These are phyloP conservation scores for Solanum paucissectum DNA, from an alignment of 257 asterid species.

Conservation along the genomic window DNA sequence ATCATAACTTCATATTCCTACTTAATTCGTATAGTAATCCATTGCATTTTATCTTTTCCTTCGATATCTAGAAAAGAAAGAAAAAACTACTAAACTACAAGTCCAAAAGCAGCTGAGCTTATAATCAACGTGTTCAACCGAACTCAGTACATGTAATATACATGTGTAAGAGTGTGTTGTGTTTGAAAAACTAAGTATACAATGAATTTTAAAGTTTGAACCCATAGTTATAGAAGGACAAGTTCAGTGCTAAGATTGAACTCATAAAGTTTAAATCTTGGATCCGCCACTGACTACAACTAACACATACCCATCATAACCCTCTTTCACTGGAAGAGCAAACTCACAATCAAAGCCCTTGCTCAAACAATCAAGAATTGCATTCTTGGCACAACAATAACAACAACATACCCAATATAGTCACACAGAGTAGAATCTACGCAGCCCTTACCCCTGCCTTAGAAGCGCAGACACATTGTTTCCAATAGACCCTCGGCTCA, in stretches of 20 bases:
- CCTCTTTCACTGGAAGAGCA: not conserved
- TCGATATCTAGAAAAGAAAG: not conserved
- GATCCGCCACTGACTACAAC: not conserved
- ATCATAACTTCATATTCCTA: not conserved
- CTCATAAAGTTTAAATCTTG: not conserved
- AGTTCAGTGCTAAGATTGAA: not conserved
- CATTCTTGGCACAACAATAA: not conserved
- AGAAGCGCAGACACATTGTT: not conserved
- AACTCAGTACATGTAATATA: not conserved
- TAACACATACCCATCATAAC: not conserved
- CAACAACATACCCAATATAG: not conserved
- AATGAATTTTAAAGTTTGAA: not conserved
- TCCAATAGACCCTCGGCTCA: not conserved
- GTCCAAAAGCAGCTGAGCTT: not conserved
- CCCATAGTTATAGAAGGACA: not conserved
- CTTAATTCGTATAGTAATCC: not conserved
- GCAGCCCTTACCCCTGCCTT: not conserved
- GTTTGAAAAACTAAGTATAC: not conserved
- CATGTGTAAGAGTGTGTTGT: not conserved
- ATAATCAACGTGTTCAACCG: not conserved
- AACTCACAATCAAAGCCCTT: not conserved
- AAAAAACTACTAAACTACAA: not conserved
- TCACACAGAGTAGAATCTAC: not conserved
- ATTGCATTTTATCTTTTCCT: not conserved
- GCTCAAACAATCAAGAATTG: not conserved